These are phyloP conservation scores for Russula virescens DNA, from an alignment of 768 basidiomycete species.

Conservation along the genomic window DNA sequence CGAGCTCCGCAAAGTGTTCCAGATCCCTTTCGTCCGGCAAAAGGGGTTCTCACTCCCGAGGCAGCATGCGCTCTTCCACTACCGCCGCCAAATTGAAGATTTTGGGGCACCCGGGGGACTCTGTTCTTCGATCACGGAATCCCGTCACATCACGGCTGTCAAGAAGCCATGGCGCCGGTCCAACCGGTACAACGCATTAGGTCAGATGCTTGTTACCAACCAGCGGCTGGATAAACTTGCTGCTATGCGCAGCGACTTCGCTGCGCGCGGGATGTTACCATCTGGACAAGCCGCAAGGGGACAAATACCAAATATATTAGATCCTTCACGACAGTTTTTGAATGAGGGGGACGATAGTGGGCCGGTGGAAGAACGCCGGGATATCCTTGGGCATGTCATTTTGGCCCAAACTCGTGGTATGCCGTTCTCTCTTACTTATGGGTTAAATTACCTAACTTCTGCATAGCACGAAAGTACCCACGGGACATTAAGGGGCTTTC, in stretches of 20 bases:
- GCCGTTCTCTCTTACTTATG: background rate
- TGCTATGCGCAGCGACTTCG: background rate
- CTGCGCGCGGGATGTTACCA: background rate
- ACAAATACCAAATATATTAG: background rate
- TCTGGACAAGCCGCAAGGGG: background rate
- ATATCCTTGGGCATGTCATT: background rate
- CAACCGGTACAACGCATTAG: background rate
- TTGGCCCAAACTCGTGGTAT: background rate
- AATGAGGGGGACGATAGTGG: background rate
- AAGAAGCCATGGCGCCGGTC: background rate
- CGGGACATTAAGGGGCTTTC: background rate
- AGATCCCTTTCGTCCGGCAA: background rate
- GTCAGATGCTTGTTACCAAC: background rate
- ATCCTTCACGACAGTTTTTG: background rate
- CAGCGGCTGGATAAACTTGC: background rate
- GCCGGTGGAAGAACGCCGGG: too few relatives aligned
- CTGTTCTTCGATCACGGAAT: background rate
- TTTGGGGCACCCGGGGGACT: background rate
- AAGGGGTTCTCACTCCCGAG: background rate
- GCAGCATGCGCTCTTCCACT: background rate
- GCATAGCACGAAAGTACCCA: background rate
- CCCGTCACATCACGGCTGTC: background rate
- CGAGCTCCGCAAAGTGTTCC: background rate
- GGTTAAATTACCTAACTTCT: background rate
- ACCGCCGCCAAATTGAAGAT: background rate